These are phyloP conservation scores for Pseudozyma thailandica DNA, from an alignment of 1,284 basidiomycete genomes.

Conservation along the genomic window DNA sequence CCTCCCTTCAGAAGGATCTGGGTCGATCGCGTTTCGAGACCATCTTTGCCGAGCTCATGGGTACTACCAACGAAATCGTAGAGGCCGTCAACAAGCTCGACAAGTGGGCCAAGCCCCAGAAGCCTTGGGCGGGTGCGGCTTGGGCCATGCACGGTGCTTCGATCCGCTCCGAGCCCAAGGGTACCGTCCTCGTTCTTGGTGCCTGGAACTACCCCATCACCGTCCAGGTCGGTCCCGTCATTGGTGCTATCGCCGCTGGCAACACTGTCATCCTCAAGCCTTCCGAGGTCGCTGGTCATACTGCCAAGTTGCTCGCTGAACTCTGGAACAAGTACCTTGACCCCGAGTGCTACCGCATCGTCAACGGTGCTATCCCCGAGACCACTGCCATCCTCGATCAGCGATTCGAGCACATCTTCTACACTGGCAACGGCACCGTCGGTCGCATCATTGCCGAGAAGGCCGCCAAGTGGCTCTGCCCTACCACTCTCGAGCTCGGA, in stretches of 20 bases:
- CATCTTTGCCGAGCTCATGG: conserved; percentile 65
- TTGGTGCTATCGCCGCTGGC: conserved; percentile 69
- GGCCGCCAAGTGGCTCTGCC: conserved; percentile 85
- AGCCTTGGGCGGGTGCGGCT: conserved; percentile 60
- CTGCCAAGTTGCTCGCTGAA: conserved; percentile 77
- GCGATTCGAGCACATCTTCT: conserved; percentile 80
- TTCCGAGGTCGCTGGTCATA: conserved; percentile 79
- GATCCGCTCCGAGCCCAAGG: conserved; percentile 69
- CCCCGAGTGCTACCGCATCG: conserved; percentile 76
- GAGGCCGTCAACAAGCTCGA: conserved; percentile 76
- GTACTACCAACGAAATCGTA: conserved; percentile 73
- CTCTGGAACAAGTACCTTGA: conserved; percentile 85
- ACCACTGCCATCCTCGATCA: conserved; percentile 81
- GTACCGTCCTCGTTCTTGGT: conserved; percentile 70
- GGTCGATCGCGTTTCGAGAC: conserved; percentile 70
- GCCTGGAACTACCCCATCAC: conserved; percentile 68
- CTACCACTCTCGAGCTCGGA: conserved; percentile 80
- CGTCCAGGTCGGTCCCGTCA: conserved; percentile 67
- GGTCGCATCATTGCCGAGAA: conserved; percentile 82
- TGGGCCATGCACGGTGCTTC: conserved; percentile 65
- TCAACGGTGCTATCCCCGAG: conserved; percentile 81
- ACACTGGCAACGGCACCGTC: conserved; percentile 76
- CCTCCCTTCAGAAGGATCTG: conserved; percentile 73
- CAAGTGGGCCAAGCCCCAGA: conserved; percentile 67
- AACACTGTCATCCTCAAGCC: conserved; percentile 72